Evolutionary conservation across 23 red algal genomes (phyloP), one percentile per base, ranked within the genome.

Genomic region (Gracilaria gracilis): DNA sequence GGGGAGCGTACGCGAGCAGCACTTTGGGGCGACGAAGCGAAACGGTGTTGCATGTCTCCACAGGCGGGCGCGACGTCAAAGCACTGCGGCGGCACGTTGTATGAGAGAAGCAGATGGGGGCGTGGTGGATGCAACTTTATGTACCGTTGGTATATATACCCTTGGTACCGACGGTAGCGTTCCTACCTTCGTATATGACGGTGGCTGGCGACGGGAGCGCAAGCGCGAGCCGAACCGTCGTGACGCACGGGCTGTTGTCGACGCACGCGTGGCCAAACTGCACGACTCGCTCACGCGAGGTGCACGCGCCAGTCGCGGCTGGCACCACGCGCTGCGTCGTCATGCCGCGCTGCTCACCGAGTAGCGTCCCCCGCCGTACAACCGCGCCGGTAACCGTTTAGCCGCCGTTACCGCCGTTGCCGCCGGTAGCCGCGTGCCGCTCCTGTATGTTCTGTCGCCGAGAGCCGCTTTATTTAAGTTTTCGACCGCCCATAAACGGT

Each of bases 281-380:
- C 64, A 28, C 15, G 33, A 36, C 64, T 5, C 64, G 9, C 32
- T 69, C 64, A 32, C 64, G 64, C 64, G 64, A 69, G 64, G 37
- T 69, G 64, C 64, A 69, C 64, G 64, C 64, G 64, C 64, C 32
- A 32, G 64, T 69, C 64, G 64, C 64, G 64, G 64, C 64, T 69
- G 64, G 64, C 64, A 37, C 64, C 64, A 15, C 64, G 64, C 64
- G 64, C 64, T 69, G 64, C 64, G 64, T 69, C 64, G 33, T 20
- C 27, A 28, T 1, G 13, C 16, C 27, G 24, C 8, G 23, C 24
- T 62, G 27, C 54, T 58, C 54, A 23, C 19, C 16, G 54, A 4
- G 54, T 4, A 15, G 54, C 54, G 54, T 15, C 19, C 9, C 9
- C 19, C 8, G 51, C 51, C 51, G 51, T n/a, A n/a, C 51, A 1